Conservation (phyloP, 2,329 filamentous ascomycete genomes). For the Epichloe scottii region DNA sequence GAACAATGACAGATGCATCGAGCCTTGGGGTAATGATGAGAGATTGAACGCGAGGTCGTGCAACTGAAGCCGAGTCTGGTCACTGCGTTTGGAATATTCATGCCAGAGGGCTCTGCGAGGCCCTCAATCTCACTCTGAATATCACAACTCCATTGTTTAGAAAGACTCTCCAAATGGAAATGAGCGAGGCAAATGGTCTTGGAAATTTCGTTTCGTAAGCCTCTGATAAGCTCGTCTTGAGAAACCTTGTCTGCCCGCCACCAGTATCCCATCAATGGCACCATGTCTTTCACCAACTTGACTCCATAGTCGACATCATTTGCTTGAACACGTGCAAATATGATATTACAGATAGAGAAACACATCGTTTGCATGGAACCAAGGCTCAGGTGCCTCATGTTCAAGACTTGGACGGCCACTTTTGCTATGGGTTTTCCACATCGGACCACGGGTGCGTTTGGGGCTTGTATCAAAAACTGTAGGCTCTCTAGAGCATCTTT, state of each 20-base stretch:
- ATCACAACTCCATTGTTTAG: slow-evolving; percentile 28
- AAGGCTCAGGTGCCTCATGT: slow-evolving; percentile 42
- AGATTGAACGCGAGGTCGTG: slow-evolving; percentile 55
- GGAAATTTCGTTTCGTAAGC: slow-evolving; percentile 65
- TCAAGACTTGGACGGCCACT: slow-evolving; percentile 48
- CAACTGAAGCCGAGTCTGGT: slow-evolving; percentile 63
- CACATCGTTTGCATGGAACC: slow-evolving; percentile 57
- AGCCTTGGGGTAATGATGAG: slow-evolving; percentile 28
- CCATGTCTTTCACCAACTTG: slow-evolving; percentile 43
- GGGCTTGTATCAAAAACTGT: slow-evolving; percentile 46
- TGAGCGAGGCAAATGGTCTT: slow-evolving; percentile 56
- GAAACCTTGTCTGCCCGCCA: slow-evolving; percentile 62
- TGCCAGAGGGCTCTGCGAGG: slow-evolving; percentile 60
- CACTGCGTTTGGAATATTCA: slow-evolving; percentile 64
- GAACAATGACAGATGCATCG: slow-evolving; percentile 37
- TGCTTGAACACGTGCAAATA: slow-evolving; percentile 53
- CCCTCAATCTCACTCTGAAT: slow-evolving; percentile 42
- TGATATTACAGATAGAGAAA: slow-evolving; percentile 62
- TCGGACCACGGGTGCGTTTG: slow-evolving; percentile 53
- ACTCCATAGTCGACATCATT: slow-evolving; percentile 55
- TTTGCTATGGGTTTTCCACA: slow-evolving; percentile 43
- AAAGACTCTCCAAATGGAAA: slow-evolving; percentile 47
- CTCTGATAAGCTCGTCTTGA: slow-evolving; percentile 46
- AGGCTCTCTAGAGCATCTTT: slow-evolving; percentile 47
- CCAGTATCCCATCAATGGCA: slow-evolving; percentile 61